Evolutionary conservation across 2,329 filamentous ascomycete species (phyloP), one percentile per base, ranked within the genome.

Genomic region (Aspergillus awamori): DNA sequence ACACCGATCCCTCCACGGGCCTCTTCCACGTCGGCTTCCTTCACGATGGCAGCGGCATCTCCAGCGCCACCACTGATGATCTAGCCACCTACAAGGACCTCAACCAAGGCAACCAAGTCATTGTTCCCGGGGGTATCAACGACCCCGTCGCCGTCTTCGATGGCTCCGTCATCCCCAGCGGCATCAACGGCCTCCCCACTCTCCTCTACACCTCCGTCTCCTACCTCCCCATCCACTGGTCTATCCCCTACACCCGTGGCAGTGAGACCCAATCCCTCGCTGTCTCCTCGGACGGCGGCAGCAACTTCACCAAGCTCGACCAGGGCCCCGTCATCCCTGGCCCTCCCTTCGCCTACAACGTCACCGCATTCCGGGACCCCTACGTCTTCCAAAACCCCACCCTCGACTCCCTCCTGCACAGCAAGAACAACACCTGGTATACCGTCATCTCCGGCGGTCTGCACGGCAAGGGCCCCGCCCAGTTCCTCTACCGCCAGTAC

Each of bases 141-240:
- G 65, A 67, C 28, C 65, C 64, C 2, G 41, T 67, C 8, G 64
- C 58, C 5, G 64, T 66, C 15, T 67, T 67, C 30, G 65, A 67
- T 22, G 65, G 65, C 10, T 62, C 64, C 0, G 65, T 67, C 38
- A 66, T 67, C 43, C 65, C 65, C 13, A 43, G 22, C 7, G 65
- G 65, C 4, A 59, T 67, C 41, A 76, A 82, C 62, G 80, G 80
- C 41, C 80, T 80, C 5, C 74, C 83, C 2, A 72, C 80, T 11
- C 67, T 76, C 13, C 79, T 83, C 60, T 83, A 83, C 70, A 83
- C 81, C 2, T 79, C 78, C 2, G 80, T 82, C 3, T 76, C 75
- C 6, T 67, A 77, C 7, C 72, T 82, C 2, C 81, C 81, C 0
- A 82, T 80, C 11, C 77, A 74, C 59, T 83, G 79, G 79, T 64